Base-by-base conservation (phyloP, 192 early-diverging fungal species). In the Piromyces finnis region DNA sequence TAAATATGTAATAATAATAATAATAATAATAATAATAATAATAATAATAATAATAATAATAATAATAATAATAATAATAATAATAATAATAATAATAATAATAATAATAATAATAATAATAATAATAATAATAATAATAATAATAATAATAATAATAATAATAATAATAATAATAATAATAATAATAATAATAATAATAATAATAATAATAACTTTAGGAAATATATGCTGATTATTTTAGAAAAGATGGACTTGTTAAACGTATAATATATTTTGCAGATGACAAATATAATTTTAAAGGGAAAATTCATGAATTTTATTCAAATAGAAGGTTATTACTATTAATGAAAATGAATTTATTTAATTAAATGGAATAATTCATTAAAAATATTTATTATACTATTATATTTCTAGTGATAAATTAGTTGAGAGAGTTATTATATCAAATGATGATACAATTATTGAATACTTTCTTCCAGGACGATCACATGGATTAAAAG, bases 401-500 rank as follows among this genome's bases (percentile, higher is more conserved):
- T n/a, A n/a, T n/a, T n/a, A n/a, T n/a, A n/a, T 15, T 26, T 5
- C 29, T 29, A 88, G 86, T 79, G 89, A 90, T 82, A 88, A 90
- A 79, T 86, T 90, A 29, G 77, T 81, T 18, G 78, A 89, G 77
- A 80, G 89, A 29, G 82, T 88, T 29, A 82, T 87, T 3, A 81
- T 87, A 28, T 84, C 88, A 26, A 82, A 84, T 77, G 82, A 83
- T 13, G 82, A 83, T 12, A 80, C 79, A 5, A 78, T 89, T 3
- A 87, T 88, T 77, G 89, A 90, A 79, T 88, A 83, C 78, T 90
- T 90, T 80, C 82, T 88, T 68, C 84, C 87, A 5, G 89, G 89
- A 0, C 51, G n/a, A n/a, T 85, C 86, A 0, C 88, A 89, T 79
- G 88, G 86, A 5, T 78, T 90, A 26, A 87, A 86, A 78, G 87